Base-by-base conservation (phyloP, 495 filamentous ascomycete genomes). In the Achaetomiella virescens region DNA sequence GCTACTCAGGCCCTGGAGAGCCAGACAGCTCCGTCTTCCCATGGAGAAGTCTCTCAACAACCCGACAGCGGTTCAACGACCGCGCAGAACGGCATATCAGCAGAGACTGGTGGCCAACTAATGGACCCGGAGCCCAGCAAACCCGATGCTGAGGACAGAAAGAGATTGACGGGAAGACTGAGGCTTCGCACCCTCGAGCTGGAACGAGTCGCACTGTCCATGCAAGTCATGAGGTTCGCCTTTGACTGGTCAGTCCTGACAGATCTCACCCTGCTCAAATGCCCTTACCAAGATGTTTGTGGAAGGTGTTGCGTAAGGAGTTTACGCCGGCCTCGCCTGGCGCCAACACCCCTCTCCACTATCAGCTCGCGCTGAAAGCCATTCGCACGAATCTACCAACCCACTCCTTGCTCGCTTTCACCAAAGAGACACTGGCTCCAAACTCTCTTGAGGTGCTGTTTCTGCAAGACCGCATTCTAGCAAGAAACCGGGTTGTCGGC, bases 351-450 rank as follows among this genome's bases (percentile, higher is more conserved):
- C 52, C 74, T 5, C 54, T 69, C 5, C 83, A 89, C 31, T 96
- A 90, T 62, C 76, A 78, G 29, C 71, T 97, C 6, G 83, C 81
- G 0, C 72, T 97, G 43, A 92, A 87, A 67, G 81, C 86, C 58
- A 78, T 97, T 12, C 89, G 95, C 57, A 95, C 88, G 0, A 89
- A 96, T 65, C 75, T 75, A 11, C 87, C 91, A n/a, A 90, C 89
- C 0, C 71, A 81, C 18, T 78, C 84, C 21, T 70, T 97, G n/a
- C 82, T 96, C 38, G 75, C 78, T 8, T 96, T 96, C 62, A 79
- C 96, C 48, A 90, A 86, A 54, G 89, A 95, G 57, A 85, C 90
- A 0, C 79, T 96, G 27, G 87, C 85, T 24, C 92, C 92, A 2
- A 88, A 97, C 66, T 86, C 83, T 2, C 72, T 97, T 10, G 88